Conservation (phyloP, 306 rosid genomes). For the Echinosophora koreensis region DNA sequence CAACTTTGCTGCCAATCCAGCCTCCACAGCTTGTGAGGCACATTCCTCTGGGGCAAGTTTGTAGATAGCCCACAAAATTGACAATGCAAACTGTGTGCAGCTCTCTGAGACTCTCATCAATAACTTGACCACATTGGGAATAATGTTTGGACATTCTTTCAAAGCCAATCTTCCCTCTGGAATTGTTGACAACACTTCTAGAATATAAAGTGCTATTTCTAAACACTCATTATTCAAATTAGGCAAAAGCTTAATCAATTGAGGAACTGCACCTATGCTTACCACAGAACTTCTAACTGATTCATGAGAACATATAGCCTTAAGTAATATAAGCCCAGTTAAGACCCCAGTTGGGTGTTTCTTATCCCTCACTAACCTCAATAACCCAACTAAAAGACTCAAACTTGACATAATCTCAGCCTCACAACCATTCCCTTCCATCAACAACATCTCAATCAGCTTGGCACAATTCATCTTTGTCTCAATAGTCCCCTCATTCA, state of each 20-base stretch:
- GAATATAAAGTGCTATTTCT: conserved; percentile 61
- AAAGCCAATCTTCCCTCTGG: conserved; percentile 70
- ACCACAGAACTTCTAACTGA: conserved; percentile 58
- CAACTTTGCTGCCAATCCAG: conserved; percentile 80
- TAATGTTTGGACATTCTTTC: conserved; percentile 68
- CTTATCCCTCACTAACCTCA: conserved; percentile 71
- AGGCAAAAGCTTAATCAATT: conserved; percentile 65
- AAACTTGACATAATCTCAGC: conserved; percentile 60
- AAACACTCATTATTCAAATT: conserved; percentile 58
- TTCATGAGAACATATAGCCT: conserved; percentile 58
- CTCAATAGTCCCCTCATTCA: conserved; percentile 74
- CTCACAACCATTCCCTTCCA: conserved; percentile 53
- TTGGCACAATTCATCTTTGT: conserved; percentile 76
- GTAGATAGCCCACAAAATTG: conserved; percentile 75
- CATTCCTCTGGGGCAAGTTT: conserved; percentile 78
- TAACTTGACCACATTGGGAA: conserved; percentile 64
- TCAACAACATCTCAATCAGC: conserved; percentile 58
- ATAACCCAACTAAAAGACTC: conserved; percentile 72
- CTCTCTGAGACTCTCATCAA: conserved; percentile 83
- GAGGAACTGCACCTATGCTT: conserved; percentile 68
- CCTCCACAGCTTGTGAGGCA: conserved; percentile 70
- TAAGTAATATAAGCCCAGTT: conserved; percentile 63
- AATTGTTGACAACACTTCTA: conserved; percentile 65
- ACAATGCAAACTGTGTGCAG: conserved; percentile 68
- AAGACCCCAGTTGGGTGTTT: conserved; percentile 60